Evolutionary conservation across 1,139 yeast species (phyloP).

Genomic region (Pneumocystis oryctolagi): DNA sequence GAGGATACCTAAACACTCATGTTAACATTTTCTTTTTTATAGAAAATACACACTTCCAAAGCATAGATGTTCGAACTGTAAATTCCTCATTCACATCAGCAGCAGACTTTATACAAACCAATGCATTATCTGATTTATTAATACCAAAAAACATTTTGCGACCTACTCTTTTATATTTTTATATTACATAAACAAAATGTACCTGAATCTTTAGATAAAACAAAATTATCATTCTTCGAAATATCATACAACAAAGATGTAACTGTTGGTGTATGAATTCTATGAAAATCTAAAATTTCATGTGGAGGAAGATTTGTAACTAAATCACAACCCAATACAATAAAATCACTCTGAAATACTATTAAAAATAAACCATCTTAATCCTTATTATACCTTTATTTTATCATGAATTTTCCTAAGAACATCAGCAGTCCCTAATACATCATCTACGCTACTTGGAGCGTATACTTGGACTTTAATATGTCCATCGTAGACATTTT

Average conservation of each 20-base stretch:
- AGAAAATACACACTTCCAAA: slow-evolving; percentile 42
- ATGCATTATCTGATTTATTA: slow-evolving; percentile 8
- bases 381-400: slow-evolving; percentile 21
- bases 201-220: slow-evolving; percentile 8
- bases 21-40: not conserved
- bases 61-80: slow-evolving; percentile 67
- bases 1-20: slow-evolving; percentile 35
- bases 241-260: slow-evolving; percentile 8
- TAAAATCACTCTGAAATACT: slow-evolving; percentile 35
- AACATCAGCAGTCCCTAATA: slow-evolving; percentile 37
- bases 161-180: not conserved
- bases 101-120: slow-evolving; percentile 17
- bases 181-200: not conserved
- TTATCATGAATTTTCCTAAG: slow-evolving; percentile 25
- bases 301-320: slow-evolving; percentile 86
- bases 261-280: slow-evolving; percentile 26
- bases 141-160: slow-evolving; percentile 4
- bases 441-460: slow-evolving; percentile 11
- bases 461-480: slow-evolving; percentile 14
- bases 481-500: slow-evolving; percentile 14
- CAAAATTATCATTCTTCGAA: slow-evolving; percentile 3
- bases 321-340: slow-evolving; percentile 82
- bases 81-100: slow-evolving; percentile 34
- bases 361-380: slow-evolving; percentile 15
- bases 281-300: slow-evolving; percentile 65